These are phyloP conservation scores for Blumeria graminis DNA, from an alignment of 2,329 filamentous ascomycete species.

Conservation along the genomic window DNA sequence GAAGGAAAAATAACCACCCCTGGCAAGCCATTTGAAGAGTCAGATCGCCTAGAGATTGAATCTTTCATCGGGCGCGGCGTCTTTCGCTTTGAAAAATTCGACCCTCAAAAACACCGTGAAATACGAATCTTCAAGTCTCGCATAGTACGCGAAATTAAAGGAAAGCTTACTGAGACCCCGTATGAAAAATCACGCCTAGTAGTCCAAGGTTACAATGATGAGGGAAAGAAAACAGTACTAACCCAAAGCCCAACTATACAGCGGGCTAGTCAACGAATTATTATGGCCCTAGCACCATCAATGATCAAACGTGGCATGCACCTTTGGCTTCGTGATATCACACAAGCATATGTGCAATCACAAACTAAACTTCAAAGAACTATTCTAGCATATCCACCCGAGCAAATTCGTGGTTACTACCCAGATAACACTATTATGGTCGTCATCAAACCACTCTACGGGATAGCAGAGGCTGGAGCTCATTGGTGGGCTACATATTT, in stretches of 20 bases:
- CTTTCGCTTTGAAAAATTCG: too few relatives aligned
- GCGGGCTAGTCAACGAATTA: conserved; percentile 2
- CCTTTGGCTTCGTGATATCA: conserved; percentile 3
- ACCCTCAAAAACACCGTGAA: too few relatives aligned
- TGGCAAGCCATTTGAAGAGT: too few relatives aligned
- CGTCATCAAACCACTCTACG: too few relatives aligned
- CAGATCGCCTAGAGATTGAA: too few relatives aligned
- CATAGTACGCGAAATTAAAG: conserved; percentile 1
- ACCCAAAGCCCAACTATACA: conserved; percentile 5
- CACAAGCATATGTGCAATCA: conserved; percentile 4
- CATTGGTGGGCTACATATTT: not conserved
- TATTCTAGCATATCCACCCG: conserved; percentile 3
- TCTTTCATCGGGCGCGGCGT: too few relatives aligned
- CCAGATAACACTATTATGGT: not conserved
- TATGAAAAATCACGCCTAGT: conserved; percentile 6
- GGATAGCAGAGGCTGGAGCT: not conserved
- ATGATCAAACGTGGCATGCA: not conserved
- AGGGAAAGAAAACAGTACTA: conserved; percentile 1
- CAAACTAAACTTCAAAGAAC: conserved; percentile 1
- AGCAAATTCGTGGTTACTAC: not conserved
- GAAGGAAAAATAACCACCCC: too few relatives aligned
- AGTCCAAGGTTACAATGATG: conserved; percentile 5
- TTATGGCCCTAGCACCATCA: conserved; percentile 3
- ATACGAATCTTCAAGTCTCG: conserved; percentile 3
- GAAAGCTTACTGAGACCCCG: not conserved